Base-by-base conservation (phyloP, 768 basidiomycete species). In the Pholiota conissans region DNA sequence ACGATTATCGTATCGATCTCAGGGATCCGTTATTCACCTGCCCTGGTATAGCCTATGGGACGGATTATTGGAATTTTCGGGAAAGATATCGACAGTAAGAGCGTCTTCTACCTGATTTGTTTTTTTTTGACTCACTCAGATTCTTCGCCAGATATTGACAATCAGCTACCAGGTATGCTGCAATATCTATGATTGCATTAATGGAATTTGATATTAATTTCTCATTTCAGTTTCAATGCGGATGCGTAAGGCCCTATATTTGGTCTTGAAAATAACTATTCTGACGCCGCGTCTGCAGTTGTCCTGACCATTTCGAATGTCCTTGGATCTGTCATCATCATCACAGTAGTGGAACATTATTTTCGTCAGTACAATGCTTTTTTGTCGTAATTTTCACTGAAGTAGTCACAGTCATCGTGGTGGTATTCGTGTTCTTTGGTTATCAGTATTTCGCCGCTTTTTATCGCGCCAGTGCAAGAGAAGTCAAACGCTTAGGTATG, bases 381-480 rank as follows among this genome's bases (percentile, higher is more conserved):
- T 18, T 16, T 29, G 2, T 34, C 26, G 2, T 30, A 30, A n/a
- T 55, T 13, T 18, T 5, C 35, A 8, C 52, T 45, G 54, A 13
- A 29, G 22, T 49, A 32, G 40, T 34, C 46, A 1, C 51, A 85
- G 84, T 88, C 60, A 78, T 86, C 37, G 82, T 79, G 0, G 83
- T 77, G 0, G 63, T 80, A 30, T 73, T 78, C 18, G 80, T 91
- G 46, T 70, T 76, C 1, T 57, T 85, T n/a, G 80, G 83, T 4
- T 93, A 91, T 69, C 77, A 71, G 51, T 84, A 87, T 66, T 84
- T 86, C 55, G 84, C 85, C 2, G 73, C 75, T 0, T 92, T 85
- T 74, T 94, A 92, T 70, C 76, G 86, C 26, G 78, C 81, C 3
- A 86, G 86, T 59, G 85, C 90, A 0, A 75, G 89, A 50, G 90